Conservation (phyloP, 352 stramenopile genomes). For the Globisporangium spiculum region DNA sequence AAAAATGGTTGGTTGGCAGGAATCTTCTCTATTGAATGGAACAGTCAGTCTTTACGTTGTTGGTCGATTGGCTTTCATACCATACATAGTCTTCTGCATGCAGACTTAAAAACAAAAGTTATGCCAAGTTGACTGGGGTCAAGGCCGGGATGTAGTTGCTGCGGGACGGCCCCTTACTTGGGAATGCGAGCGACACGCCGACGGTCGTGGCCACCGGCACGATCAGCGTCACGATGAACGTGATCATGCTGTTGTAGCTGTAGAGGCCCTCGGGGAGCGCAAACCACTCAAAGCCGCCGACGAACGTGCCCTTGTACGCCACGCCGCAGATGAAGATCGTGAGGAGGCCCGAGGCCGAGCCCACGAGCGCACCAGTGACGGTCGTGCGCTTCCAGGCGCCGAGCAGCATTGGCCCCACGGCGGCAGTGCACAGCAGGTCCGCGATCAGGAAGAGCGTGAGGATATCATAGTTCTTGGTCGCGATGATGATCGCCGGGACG, state of each 20-base stretch:
- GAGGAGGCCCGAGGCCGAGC: slow-evolving; percentile 52
- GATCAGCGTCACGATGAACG: slow-evolving; percentile 69
- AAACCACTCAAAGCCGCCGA: slow-evolving; percentile 81
- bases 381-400: slow-evolving; percentile 51
- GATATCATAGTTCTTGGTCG: slow-evolving; percentile 64
- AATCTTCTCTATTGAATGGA: slow-evolving; percentile 2
- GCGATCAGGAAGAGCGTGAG: slow-evolving; percentile 75
- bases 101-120: background rate
- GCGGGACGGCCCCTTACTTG: slow-evolving; percentile 19
- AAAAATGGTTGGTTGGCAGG: background rate
- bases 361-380: slow-evolving; percentile 37
- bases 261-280: slow-evolving; percentile 71
- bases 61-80: background rate
- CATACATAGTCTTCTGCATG: too few species aligned
- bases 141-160: slow-evolving; percentile 29
- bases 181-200: slow-evolving; percentile 47
- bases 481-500: slow-evolving; percentile 62
- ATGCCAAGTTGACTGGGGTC: slow-evolving; percentile 25
- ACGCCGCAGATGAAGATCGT: slow-evolving; percentile 72
- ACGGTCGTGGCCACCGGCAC: slow-evolving; percentile 59
- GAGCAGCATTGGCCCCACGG: slow-evolving; percentile 72
- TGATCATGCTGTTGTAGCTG: slow-evolving; percentile 75
- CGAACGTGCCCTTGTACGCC: slow-evolving; percentile 54
- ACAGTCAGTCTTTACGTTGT: background rate
- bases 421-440: slow-evolving; percentile 69